Base-by-base conservation (phyloP, 257 asterid species). In the Rhazya stricta region DNA sequence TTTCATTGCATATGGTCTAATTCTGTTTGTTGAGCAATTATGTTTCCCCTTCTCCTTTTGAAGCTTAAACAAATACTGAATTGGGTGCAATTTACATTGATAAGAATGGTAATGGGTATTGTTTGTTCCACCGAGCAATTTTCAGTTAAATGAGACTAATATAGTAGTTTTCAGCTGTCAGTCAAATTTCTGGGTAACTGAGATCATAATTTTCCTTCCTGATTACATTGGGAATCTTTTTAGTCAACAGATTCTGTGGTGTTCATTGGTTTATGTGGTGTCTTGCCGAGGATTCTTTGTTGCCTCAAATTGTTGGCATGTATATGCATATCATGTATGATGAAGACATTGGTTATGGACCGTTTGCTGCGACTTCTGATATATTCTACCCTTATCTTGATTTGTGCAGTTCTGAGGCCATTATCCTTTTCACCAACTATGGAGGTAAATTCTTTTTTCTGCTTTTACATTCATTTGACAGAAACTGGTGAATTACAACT, bases 341-440 rank as follows among this genome's bases (percentile, higher is more conserved):
- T 27, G 10, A 48, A 9, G 4, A 70, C 21, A 25, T 29, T 15
- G 29, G 13, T 53, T 57, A 53, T 51, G 0, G 10, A 9, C 41
- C 19, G 25, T 27, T 48, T 0, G 6, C 50, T 41, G 51, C 36
- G 21, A 32, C 51, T 39, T 60, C 62, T 75, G 68, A 65, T 69
- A 75, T 76, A 66, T 58, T 60, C 73, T 73, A 37, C 48, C 42
- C 63, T 77, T 74, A 65, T 75, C 74, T 84, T 77, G 75, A 27
- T 85, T 81, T 89, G 81, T 85, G 91, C 88, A 67, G 88, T 77
- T 77, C 83, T 80, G 83, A 88, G 91, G 91, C 94, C 96, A 41
- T 79, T 84, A 41, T 81, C 92, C 66, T 89, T 90, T 76, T 95
- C 99, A 65, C 96, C 94, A 13, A 83, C 94, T n/a, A 88, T 89